Conservation (phyloP, 208 protist species). For the Leptomonas pyrrhocoris region DNA sequence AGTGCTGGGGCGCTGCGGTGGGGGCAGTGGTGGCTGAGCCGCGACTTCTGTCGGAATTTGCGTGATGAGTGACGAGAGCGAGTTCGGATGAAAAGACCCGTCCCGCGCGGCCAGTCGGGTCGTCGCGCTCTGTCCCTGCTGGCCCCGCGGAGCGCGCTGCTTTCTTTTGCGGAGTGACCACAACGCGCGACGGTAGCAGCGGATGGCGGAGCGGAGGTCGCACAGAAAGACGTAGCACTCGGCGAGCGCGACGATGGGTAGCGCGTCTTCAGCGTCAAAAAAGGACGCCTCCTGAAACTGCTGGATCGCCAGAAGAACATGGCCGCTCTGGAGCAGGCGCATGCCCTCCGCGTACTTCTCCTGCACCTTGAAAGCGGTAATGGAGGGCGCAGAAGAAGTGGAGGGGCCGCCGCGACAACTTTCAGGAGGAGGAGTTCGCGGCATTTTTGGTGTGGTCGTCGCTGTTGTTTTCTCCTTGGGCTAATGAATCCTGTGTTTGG, state of each 20-base stretch:
- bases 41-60: no score
- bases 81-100: no score
- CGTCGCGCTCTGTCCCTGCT: background rate
- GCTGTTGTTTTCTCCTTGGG: background rate
- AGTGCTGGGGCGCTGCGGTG: conserved; percentile 8
- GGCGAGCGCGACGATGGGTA: conserved; percentile 71
- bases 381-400: conserved; percentile 1
- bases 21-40: background rate
- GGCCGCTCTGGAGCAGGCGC: conserved; percentile 40
- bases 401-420: background rate
- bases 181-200: conserved; percentile 78
- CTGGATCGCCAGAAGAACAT: conserved; percentile 65
- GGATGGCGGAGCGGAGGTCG: conserved; percentile 84
- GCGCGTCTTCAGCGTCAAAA: conserved; percentile 71
- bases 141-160: background rate
- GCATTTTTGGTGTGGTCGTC: no score
- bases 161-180: conserved; percentile 57
- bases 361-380: conserved; percentile 31
- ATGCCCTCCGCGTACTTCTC: conserved; percentile 64
- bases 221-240: conserved; percentile 85
- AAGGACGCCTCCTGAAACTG: conserved; percentile 75
- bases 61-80: no score
- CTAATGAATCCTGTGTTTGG: background rate
- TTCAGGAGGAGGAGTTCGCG: background rate
- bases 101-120: background rate